Evolutionary conservation across 1,139 yeast species (phyloP), one percentile per base, ranked within the genome.

Genomic region (Blastobotrys indianensis): DNA sequence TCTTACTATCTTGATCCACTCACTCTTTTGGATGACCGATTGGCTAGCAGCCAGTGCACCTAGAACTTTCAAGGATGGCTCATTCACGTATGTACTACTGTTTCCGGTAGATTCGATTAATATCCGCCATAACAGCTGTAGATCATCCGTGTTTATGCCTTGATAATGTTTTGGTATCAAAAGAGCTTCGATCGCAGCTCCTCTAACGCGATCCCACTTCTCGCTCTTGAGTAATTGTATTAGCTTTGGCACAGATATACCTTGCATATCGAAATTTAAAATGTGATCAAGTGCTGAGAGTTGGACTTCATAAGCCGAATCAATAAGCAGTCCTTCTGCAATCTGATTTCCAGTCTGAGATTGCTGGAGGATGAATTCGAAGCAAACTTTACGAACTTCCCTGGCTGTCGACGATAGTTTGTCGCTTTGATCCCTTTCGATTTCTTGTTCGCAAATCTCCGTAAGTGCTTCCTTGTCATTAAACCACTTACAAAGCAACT

Each of bases 261-360:
- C 28, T 16, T 23, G 6, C 7, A 20, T 4, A 20, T 20, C 25
- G 25, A 4, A 7, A 4, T 20, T 20, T 20, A 7, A 20, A 20
- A 20, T 20, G 6, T 20, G 25, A 20, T 20, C 25, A 20, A 20
- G 4, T 0, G 77, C 70, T 4, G 65, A 59, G 3, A 70, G 53
- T 54, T 76, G 81, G 9, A 78, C 79, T 50, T 79, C 82, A 51
- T 70, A 77, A 38, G 66, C 67, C 2, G 64, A 49, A 2, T 79
- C 75, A 30, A 46, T 15, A 75, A 42, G 2, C 25, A 20, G 25
- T 4, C 25, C 25, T 20, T 20, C 6, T 4, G 25, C 25, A n/a
- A n/a, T n/a, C n/a, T n/a, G n/a, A n/a, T n/a, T n/a, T n/a, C 25
- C 7, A 7, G 25, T 20, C 25, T 20, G 25, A 20, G 6, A 4